Conservation (phyloP, 225 moss, liverwort and hornwort species). For the Pleurozium schreberi region DNA sequence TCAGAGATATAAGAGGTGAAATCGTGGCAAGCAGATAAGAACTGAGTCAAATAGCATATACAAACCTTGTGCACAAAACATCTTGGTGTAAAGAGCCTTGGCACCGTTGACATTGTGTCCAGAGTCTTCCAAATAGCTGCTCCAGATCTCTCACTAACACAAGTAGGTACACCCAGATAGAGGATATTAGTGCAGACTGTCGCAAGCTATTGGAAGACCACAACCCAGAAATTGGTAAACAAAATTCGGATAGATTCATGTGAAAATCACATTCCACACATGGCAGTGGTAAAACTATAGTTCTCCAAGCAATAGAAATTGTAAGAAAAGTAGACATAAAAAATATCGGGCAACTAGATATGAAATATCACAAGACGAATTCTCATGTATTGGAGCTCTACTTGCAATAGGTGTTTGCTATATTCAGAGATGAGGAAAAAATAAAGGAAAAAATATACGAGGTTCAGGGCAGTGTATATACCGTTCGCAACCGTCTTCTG, state of each 20-base stretch:
- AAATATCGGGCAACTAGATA: not conserved
- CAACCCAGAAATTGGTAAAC: not conserved
- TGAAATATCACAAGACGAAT: not conserved
- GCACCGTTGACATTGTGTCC: slow-evolving; percentile 99
- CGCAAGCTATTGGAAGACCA: not conserved
- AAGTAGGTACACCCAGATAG: not conserved
- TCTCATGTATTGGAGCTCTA: not conserved
- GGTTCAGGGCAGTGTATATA: not conserved
- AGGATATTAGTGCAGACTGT: not conserved
- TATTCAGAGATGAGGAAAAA: not conserved
- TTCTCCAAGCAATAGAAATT: not conserved
- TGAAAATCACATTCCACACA: not conserved
- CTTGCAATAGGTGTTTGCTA: not conserved
- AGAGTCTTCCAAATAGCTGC: slow-evolving; percentile 73
- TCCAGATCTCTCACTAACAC: slow-evolving; percentile 82
- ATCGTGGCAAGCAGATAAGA: not conserved
- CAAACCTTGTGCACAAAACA: slow-evolving; percentile 87
- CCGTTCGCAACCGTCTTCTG: slow-evolving; percentile 87
- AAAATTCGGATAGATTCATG: not conserved
- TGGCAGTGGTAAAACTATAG: not conserved
- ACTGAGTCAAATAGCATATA: not conserved
- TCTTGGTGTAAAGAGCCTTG: slow-evolving; percentile 98
- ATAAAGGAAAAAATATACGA: not conserved
- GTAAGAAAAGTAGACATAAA: not conserved
- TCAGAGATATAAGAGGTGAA: not conserved